phyloP scores from a whole-genome alignment of 2,329 filamentous ascomycete species.

The Epichloe scottii region DNA sequence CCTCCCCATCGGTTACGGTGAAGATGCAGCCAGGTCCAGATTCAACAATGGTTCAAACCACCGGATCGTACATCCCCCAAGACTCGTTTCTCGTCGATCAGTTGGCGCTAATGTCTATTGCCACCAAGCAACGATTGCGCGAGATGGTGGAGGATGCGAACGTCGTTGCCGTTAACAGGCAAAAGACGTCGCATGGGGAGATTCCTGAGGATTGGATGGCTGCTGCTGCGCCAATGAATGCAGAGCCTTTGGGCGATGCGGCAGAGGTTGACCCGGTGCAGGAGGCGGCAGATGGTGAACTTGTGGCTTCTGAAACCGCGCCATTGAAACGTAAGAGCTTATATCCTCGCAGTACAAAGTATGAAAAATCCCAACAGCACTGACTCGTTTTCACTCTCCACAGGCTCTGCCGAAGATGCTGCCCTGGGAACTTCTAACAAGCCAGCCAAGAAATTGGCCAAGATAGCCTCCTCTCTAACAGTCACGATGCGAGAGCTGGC shows the following conservation, averaged over 20 bases:
- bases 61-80: constrained; percentile 59
- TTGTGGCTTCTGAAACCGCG: constrained; percentile 31
- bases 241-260: constrained; percentile 19
- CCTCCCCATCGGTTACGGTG: constrained; percentile 39
- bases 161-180: constrained; percentile 56
- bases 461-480: constrained; percentile 37
- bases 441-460: constrained; percentile 30
- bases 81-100: constrained; percentile 71
- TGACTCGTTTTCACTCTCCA: background rate
- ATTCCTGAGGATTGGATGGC: constrained; percentile 66
- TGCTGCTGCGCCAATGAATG: constrained; percentile 46
- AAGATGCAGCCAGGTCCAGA: constrained; percentile 47
- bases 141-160: constrained; percentile 67
- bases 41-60: constrained; percentile 48
- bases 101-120: constrained; percentile 68
- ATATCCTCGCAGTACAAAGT: background rate
- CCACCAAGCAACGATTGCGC: constrained; percentile 66
- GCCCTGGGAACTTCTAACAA: constrained; percentile 27
- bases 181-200: constrained; percentile 66
- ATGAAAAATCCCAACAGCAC: background rate
- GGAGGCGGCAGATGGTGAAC: constrained; percentile 33
- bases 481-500: constrained; percentile 49
- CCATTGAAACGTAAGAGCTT: constrained; percentile 45
- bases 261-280: constrained; percentile 6
- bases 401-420: constrained; percentile 28